These are phyloP conservation scores for Puccinia polysora DNA, from an alignment of 1,284 basidiomycete genomes.

Conservation along the genomic window DNA sequence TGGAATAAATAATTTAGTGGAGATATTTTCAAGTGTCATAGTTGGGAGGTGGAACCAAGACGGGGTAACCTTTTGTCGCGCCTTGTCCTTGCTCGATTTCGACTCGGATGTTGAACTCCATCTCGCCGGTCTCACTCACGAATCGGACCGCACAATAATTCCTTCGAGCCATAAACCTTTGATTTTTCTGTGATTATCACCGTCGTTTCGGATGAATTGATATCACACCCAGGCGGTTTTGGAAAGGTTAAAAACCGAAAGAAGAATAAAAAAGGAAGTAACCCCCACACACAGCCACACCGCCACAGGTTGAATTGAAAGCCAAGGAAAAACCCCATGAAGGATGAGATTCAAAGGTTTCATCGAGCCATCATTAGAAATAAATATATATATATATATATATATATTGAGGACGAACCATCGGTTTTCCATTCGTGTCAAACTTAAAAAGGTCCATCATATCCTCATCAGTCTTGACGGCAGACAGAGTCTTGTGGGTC, in stretches of 20 bases:
- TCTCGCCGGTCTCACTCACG: conserved; percentile 61
- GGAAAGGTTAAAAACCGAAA: not conserved
- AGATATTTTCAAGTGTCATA: not conserved
- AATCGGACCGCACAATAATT: conserved; percentile 82
- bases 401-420: not conserved
- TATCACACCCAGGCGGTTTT: not conserved
- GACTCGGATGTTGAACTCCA: conserved; percentile 81
- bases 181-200: conserved; percentile 32
- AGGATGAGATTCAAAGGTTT: not conserved
- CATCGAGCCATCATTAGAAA: not conserved
- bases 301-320: not conserved
- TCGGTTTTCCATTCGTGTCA: conserved; percentile 24
- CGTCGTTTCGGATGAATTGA: no score
- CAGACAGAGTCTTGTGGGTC: conserved; percentile 23
- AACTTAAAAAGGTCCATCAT: conserved; percentile 34
- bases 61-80: conserved; percentile 39
- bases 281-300: not conserved
- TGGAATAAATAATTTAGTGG: not conserved
- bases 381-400: not conserved
- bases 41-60: conserved; percentile 39
- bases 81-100: conserved; percentile 59
- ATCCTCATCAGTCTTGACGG: conserved; percentile 26
- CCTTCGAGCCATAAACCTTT: conserved; percentile 69
- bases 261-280: not conserved
- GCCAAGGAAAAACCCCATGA: not conserved